A percentile compares a stretch with the other conserved stretches of the same genome.
Conservation (phyloP, 257 asterid genomes). For the Echites panduratus region DNA sequence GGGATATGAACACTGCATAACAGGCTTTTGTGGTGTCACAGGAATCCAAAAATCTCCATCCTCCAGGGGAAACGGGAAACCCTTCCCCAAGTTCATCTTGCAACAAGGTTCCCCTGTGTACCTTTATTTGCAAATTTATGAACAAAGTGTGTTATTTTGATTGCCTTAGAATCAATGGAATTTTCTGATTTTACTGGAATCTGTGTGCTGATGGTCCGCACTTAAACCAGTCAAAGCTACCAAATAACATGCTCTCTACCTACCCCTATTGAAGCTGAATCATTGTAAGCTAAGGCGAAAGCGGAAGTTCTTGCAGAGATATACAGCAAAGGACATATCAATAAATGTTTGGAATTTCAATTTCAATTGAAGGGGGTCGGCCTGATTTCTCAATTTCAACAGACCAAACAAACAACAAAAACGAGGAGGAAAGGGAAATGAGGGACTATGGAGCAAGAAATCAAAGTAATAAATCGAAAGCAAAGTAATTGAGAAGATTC, state of each 20-base stretch:
- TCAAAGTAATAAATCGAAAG: constrained; percentile 17
- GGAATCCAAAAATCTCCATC: constrained; percentile 47
- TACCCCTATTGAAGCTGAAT: not conserved
- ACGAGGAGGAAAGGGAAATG: constrained; percentile 6
- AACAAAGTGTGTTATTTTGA: not conserved
- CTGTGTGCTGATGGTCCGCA: constrained; percentile 4
- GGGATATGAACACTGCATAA: constrained; percentile 10
- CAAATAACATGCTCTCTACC: not conserved
- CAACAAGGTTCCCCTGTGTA: not conserved
- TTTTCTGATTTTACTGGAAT: constrained; percentile 9
- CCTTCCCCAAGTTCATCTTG: constrained; percentile 55
- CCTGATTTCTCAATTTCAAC: constrained; percentile 21
- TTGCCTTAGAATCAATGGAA: not conserved
- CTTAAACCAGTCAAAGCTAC: constrained; percentile 12
- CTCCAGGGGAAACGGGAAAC: constrained; percentile 33
- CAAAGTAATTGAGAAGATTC: constrained; percentile 34
- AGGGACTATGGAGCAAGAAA: constrained; percentile 17
- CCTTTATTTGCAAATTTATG: constrained; percentile 9
- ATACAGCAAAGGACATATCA: not conserved
- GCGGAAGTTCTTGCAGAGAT: not conserved
- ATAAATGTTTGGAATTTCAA: constrained; percentile 2
- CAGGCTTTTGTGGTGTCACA: constrained; percentile 23
- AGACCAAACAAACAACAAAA: constrained; percentile 24
- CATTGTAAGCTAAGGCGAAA: not conserved
- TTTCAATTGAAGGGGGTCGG: not conserved